Percentiles rank a stretch among this genome's conserved stretches.
Conservation (phyloP, 345 rosid genomes). For the Corymbia maculata region DNA sequence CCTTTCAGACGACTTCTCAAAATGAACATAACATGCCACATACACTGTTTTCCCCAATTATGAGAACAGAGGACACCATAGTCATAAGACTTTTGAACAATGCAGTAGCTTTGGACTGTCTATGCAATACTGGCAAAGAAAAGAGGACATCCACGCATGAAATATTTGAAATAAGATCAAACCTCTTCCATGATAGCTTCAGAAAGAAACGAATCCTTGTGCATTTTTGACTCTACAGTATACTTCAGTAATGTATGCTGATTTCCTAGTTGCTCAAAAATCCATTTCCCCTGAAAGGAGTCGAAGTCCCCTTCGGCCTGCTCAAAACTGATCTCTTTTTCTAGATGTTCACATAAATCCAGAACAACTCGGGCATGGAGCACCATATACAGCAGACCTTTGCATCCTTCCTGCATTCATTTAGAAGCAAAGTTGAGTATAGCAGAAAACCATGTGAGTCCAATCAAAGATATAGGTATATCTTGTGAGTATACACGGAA, state of each 20-base stretch:
- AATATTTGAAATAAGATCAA: background rate
- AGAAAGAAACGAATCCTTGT: constrained; percentile 74
- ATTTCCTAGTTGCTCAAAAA: constrained; percentile 79
- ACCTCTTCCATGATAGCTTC: constrained; percentile 99
- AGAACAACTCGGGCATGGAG: constrained; percentile 96
- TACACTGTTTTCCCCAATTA: background rate
- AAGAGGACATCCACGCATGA: background rate
- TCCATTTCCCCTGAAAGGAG: constrained; percentile 90
- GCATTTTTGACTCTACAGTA: constrained; percentile 86
- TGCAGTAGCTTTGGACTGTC: background rate
- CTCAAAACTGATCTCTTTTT: constrained; percentile 76
- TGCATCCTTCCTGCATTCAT: constrained; percentile 78
- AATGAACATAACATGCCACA: background rate
- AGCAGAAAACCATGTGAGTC: background rate
- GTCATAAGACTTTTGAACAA: background rate
- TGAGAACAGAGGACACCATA: background rate
- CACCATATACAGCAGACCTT: constrained; percentile 88
- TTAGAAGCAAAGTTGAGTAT: background rate
- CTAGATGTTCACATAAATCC: constrained; percentile 70
- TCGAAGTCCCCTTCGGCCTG: constrained; percentile 96
- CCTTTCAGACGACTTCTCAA: background rate
- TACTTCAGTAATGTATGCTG: constrained; percentile 91
- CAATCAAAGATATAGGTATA: too few relatives aligned
- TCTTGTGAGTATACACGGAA: too few relatives aligned
- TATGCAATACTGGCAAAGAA: background rate